These are phyloP conservation scores for Gentiana macrophylla DNA, from an alignment of 257 asterid species.

Conservation along the genomic window DNA sequence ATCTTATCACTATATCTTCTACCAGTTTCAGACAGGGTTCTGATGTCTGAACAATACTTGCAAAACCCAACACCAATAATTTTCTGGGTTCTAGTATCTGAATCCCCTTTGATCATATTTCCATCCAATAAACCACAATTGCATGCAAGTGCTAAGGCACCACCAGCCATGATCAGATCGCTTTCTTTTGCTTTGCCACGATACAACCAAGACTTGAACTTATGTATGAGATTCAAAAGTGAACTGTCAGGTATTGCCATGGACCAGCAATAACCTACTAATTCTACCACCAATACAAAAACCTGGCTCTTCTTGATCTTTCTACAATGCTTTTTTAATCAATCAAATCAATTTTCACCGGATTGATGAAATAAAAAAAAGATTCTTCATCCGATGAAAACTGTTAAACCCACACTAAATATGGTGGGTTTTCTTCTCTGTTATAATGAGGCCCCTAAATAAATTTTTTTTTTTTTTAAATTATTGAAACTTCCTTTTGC, in stretches of 20 bases:
- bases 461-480: not conserved
- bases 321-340: slow-evolving; percentile 5
- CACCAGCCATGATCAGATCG: slow-evolving; percentile 24
- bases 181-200: slow-evolving; percentile 5
- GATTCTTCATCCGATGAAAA: slow-evolving; percentile 28
- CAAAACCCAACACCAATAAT: slow-evolving; percentile 29
- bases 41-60: slow-evolving; percentile 40
- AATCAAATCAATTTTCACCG: slow-evolving; percentile 7
- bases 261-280: slow-evolving; percentile 33
- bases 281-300: slow-evolving; percentile 15
- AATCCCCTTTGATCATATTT: slow-evolving; percentile 15
- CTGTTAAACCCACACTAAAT: slow-evolving; percentile 68
- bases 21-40: slow-evolving; percentile 23
- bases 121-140: slow-evolving; percentile 26
- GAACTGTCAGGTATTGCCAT: slow-evolving; percentile 62
- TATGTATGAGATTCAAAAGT: slow-evolving; percentile 45
- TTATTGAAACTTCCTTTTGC: slow-evolving; percentile 11
- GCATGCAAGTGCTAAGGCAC: slow-evolving; percentile 25
- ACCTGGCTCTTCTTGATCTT: slow-evolving; percentile 8
- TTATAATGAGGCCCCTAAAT: slow-evolving; percentile 9
- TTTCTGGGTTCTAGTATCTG: slow-evolving; percentile 17
- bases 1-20: slow-evolving; percentile 50
- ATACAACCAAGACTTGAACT: slow-evolving; percentile 48
- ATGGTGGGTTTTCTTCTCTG: slow-evolving; percentile 29
- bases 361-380: slow-evolving; percentile 14